Evolutionary conservation across 1,284 basidiomycete species (phyloP).

Genomic region (Pyrrhoderma noxium): DNA sequence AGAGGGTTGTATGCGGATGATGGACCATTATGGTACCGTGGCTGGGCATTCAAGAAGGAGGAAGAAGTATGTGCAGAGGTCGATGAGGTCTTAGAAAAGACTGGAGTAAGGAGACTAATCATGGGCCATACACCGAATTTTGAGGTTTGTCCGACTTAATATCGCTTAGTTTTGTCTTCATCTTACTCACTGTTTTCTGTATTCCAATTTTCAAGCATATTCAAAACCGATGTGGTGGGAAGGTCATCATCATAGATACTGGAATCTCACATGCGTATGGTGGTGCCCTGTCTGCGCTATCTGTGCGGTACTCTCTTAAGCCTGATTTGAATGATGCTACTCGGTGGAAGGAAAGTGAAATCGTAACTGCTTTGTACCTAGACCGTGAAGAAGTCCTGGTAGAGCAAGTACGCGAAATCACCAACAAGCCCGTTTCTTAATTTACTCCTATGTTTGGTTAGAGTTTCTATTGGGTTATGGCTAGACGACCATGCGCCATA

Average conservation of each 20-base stretch:
- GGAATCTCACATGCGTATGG: slow-evolving; percentile 93
- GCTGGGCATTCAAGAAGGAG: slow-evolving; percentile 74
- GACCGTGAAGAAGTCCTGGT: slow-evolving; percentile 49
- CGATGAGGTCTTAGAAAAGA: slow-evolving; percentile 58
- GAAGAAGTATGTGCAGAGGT: slow-evolving; percentile 64
- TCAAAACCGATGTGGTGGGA: slow-evolving; percentile 75
- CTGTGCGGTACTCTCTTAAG: slow-evolving; percentile 72
- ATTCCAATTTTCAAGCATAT: slow-evolving; percentile 44
- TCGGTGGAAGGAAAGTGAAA: slow-evolving; percentile 69
- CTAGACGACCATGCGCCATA: too few species aligned
- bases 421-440: too few species aligned
- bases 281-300: slow-evolving; percentile 81
- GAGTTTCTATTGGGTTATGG: too few species aligned
- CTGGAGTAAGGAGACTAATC: slow-evolving; percentile 78
- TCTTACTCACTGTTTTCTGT: slow-evolving; percentile 2
- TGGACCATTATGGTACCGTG: slow-evolving; percentile 87
- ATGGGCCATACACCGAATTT: slow-evolving; percentile 95
- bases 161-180: not conserved
- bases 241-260: slow-evolving; percentile 88
- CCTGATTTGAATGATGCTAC: slow-evolving; percentile 36
- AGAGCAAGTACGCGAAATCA: slow-evolving; percentile 25
- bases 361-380: slow-evolving; percentile 71
- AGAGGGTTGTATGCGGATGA: slow-evolving; percentile 62
- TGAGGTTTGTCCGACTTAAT: slow-evolving; percentile 37
- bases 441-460: too few species aligned